A percentile compares a stretch with the other conserved stretches of the same genome.
These are phyloP conservation scores for Phytopythium kandeliae DNA, from an alignment of 352 stramenopile species.

Conservation along the genomic window DNA sequence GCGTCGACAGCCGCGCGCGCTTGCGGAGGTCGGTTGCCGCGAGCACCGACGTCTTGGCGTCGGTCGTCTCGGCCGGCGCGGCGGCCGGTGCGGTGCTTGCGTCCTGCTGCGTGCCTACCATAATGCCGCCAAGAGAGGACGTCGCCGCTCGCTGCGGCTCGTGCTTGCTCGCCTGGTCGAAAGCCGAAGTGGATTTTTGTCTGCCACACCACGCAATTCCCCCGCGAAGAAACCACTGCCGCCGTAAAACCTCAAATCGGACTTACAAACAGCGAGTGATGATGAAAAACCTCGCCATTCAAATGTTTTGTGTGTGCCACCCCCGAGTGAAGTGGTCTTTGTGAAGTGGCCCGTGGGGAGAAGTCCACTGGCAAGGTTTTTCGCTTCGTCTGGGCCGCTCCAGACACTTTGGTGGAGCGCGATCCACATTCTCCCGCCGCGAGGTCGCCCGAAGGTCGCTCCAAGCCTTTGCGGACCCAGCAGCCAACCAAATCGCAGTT, in stretches of 20 bases:
- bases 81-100: slow-evolving; percentile 1
- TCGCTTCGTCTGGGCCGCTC: too few relatives aligned
- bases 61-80: not conserved
- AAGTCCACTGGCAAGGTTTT: too few relatives aligned
- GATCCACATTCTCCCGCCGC: too few relatives aligned
- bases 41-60: not conserved
- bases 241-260: not conserved
- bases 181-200: slow-evolving; percentile 8
- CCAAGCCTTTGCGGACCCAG: slow-evolving; percentile 10
- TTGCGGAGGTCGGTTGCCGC: slow-evolving; percentile 5
- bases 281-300: not conserved
- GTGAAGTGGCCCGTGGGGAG: too few relatives aligned
- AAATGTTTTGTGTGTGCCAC: not conserved
- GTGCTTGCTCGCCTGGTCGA: not conserved
- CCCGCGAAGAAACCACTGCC: not conserved
- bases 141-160: too few relatives aligned
- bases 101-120: slow-evolving; percentile 5
- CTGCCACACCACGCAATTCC: slow-evolving; percentile 6
- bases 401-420: too few relatives aligned
- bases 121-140: too few relatives aligned
- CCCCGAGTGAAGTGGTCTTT: too few relatives aligned
- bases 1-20: not conserved
- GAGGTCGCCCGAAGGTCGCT: slow-evolving; percentile 22
- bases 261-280: not conserved
- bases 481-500: slow-evolving; percentile 25